These are phyloP conservation scores for Cladorrhinum sp. DNA, from an alignment of 2,329 filamentous ascomycete species.

Conservation along the genomic window DNA sequence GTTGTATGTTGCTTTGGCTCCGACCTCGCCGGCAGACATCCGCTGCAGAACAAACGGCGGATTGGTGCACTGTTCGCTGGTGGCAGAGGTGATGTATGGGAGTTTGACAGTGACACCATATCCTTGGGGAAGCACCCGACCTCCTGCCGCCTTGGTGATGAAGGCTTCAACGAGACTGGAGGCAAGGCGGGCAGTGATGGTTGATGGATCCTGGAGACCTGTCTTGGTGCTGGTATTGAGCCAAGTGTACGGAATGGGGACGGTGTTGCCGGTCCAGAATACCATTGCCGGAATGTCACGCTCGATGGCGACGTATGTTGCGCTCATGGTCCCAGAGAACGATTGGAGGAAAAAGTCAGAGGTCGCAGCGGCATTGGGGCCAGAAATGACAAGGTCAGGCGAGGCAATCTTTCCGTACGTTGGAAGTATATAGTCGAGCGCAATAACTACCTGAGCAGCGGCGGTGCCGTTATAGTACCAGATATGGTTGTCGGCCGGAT, in stretches of 20 bases:
- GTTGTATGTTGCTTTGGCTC: constrained; percentile 19
- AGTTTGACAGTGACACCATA: constrained; percentile 28
- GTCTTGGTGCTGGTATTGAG: constrained; percentile 32
- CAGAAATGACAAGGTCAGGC: constrained; percentile 53
- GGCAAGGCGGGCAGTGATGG: constrained; percentile 19
- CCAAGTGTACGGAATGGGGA: constrained; percentile 41
- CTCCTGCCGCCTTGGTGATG: constrained; percentile 22
- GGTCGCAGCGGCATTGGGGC: constrained; percentile 56
- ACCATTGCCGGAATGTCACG: constrained; percentile 50
- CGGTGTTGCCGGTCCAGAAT: constrained; percentile 43
- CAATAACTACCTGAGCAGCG: constrained; percentile 53
- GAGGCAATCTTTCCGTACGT: constrained; percentile 44
- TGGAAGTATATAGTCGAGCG: constrained; percentile 54
- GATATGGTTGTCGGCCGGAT: constrained; percentile 51
- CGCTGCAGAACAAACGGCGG: constrained; percentile 25
- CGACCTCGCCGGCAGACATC: constrained; percentile 12
- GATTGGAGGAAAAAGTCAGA: constrained; percentile 54
- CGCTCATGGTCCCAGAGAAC: constrained; percentile 48
- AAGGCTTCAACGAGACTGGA: constrained; percentile 23
- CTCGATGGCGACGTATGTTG: constrained; percentile 48
- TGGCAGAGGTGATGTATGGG: constrained; percentile 23
- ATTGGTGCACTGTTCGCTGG: constrained; percentile 23
- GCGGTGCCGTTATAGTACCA: constrained; percentile 62
- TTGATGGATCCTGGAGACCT: constrained; percentile 25
- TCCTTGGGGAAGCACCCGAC: constrained; percentile 24